Conservation (phyloP, 495 filamentous ascomycete genomes). For the Aspergillus nidulans region DNA sequence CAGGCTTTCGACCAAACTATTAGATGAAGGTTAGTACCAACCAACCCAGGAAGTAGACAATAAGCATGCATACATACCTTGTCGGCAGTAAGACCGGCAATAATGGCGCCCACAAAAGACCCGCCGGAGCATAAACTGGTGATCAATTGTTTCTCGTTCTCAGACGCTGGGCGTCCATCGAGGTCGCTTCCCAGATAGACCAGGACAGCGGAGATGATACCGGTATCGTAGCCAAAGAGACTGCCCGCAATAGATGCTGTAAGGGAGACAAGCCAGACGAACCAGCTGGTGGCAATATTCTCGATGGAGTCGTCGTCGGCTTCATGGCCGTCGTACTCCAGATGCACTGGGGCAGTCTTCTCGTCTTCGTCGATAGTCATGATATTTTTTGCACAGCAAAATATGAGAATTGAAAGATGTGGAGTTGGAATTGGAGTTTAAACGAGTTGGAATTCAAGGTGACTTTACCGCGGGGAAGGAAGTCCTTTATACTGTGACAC, state of each 20-base stretch:
- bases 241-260: conserved; percentile 34
- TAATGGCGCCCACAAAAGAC: conserved; percentile 47
- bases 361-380: background rate
- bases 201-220: conserved; percentile 44
- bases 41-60: background rate
- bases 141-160: conserved; percentile 40
- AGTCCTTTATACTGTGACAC: no score
- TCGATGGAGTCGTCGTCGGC: background rate
- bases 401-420: background rate
- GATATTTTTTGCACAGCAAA: background rate
- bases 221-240: conserved; percentile 45
- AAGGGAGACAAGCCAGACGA: conserved; percentile 32
- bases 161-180: conserved; percentile 15
- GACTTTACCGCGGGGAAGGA: background rate
- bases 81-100: conserved; percentile 48
- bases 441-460: no score
- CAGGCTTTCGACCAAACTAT: conserved; percentile 43
- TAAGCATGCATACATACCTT: conserved; percentile 15
- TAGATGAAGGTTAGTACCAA: background rate
- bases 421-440: background rate
- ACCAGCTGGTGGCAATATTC: conserved; percentile 14
- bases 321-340: background rate
- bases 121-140: conserved; percentile 44
- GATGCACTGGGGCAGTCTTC: background rate
- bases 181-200: conserved; percentile 34